Evolutionary conservation across 2,329 filamentous ascomycete species (phyloP).

Genomic region (Fusarium sterilihyphosum): DNA sequence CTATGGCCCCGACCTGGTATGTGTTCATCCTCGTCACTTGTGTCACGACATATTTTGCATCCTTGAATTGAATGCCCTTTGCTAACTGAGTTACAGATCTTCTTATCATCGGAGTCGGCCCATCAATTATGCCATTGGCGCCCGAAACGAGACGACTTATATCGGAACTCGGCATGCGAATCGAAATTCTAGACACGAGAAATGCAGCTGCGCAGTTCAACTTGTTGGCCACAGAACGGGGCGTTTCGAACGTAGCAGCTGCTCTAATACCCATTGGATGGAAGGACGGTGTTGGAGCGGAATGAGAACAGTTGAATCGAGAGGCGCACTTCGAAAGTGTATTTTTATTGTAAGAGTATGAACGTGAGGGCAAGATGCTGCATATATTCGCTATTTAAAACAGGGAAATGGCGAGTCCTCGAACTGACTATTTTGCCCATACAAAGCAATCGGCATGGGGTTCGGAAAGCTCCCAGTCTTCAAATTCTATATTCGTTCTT

Average conservation of each 20-base stretch:
- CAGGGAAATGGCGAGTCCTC: not conserved
- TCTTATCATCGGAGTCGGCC: conserved; percentile 87
- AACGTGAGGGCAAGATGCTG: not conserved
- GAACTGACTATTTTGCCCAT: not conserved
- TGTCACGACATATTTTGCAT: not conserved
- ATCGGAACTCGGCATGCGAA: conserved; percentile 79
- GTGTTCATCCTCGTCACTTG: conserved; percentile 42
- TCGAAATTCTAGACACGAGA: conserved; percentile 90
- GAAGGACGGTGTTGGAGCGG: conserved; percentile 67
- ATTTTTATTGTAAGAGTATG: conserved; percentile 19
- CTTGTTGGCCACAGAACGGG: conserved; percentile 90
- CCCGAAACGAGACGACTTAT: conserved; percentile 78
- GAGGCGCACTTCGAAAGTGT: not conserved
- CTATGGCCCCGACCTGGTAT: conserved; percentile 90
- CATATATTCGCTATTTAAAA: not conserved
- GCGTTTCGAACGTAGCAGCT: conserved; percentile 84
- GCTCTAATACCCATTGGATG: conserved; percentile 89
- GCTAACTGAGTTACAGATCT: conserved; percentile 68
- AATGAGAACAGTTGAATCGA: conserved; percentile 10
- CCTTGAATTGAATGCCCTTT: not conserved
- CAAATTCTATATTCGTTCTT: not conserved
- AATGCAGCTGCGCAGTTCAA: conserved; percentile 97
- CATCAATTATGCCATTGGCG: conserved; percentile 78
- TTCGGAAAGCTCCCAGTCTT: not conserved
- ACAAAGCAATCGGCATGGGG: not conserved